phyloP scores from a whole-genome alignment of 2,329 filamentous ascomycete species.

The Cercospora sp. region DNA sequence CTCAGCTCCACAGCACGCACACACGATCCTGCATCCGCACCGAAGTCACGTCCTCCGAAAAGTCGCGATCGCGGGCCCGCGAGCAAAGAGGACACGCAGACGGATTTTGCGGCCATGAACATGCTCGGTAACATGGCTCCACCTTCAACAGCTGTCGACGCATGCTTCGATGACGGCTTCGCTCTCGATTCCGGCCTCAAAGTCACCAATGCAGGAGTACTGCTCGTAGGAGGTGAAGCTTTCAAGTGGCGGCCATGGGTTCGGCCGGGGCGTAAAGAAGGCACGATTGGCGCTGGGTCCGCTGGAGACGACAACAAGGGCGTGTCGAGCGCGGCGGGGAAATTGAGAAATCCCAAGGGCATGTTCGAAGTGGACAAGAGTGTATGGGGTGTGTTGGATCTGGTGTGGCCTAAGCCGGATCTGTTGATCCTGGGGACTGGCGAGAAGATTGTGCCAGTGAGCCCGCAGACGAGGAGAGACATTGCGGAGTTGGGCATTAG shows the following conservation, averaged over 20 bases:
- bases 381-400: slow-evolving; percentile 71
- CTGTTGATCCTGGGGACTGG: slow-evolving; percentile 88
- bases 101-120: slow-evolving; percentile 74
- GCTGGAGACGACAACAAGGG: slow-evolving; percentile 39
- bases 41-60: slow-evolving; percentile 39
- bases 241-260: slow-evolving; percentile 88
- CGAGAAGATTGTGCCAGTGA: slow-evolving; percentile 70
- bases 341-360: slow-evolving; percentile 70
- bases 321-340: slow-evolving; percentile 40
- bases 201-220: slow-evolving; percentile 66
- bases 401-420: slow-evolving; percentile 92
- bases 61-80: slow-evolving; percentile 60
- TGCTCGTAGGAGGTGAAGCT: slow-evolving; percentile 83
- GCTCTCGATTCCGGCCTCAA: slow-evolving; percentile 77
- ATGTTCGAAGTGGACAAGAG: slow-evolving; percentile 74
- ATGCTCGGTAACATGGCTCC: slow-evolving; percentile 73
- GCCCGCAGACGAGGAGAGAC: slow-evolving; percentile 68
- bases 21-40: slow-evolving; percentile 2
- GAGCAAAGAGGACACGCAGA: slow-evolving; percentile 63
- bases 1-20: slow-evolving; percentile 10
- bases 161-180: slow-evolving; percentile 81
- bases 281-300: slow-evolving; percentile 41
- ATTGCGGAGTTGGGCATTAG: slow-evolving; percentile 79
- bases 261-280: slow-evolving; percentile 41
- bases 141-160: slow-evolving; percentile 80